Percentiles rank a stretch among this genome's conserved stretches.
These are phyloP conservation scores for Escallonia herrerae DNA, from an alignment of 129 eudicot species.

Conservation along the genomic window DNA sequence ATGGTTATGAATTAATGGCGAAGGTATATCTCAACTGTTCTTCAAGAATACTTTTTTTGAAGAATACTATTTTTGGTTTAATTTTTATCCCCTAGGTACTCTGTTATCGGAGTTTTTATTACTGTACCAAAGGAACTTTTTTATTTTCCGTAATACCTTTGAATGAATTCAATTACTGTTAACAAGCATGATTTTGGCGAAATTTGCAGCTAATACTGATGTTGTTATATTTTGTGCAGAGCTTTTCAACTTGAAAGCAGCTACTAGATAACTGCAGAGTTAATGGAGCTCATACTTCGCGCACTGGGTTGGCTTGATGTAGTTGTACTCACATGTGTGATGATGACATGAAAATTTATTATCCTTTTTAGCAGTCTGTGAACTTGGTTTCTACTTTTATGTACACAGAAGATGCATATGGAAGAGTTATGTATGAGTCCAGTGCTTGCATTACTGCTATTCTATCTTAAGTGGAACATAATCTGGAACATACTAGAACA, in stretches of 20 bases:
- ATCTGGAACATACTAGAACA: too few species aligned
- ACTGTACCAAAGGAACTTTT: neutral
- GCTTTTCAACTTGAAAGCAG: constrained; percentile 55
- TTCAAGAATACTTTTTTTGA: neutral
- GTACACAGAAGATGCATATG: too few species aligned
- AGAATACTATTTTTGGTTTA: neutral
- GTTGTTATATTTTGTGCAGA: constrained; percentile 41
- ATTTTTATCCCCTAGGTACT: neutral
- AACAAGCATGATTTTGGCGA: neutral
- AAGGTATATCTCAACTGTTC: constrained; percentile 43
- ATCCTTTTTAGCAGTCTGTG: too few species aligned
- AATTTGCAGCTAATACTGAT: neutral
- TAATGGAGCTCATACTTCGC: constrained; percentile 46
- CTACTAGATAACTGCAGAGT: constrained; percentile 58
- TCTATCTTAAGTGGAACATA: too few species aligned
- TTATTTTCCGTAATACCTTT: neutral
- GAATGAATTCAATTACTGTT: neutral
- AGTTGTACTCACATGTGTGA: constrained; percentile 63
- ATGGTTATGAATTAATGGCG: constrained; percentile 48
- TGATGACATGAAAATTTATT: too few species aligned
- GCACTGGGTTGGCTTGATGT: constrained; percentile 75
- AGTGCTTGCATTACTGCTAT: too few species aligned
- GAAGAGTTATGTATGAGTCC: too few species aligned
- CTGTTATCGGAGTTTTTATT: neutral
- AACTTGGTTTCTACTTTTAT: too few species aligned